Evolutionary conservation across 768 basidiomycete species (phyloP), one percentile per base, ranked within the genome.

Genomic region (Xerocomellus intermedius): DNA sequence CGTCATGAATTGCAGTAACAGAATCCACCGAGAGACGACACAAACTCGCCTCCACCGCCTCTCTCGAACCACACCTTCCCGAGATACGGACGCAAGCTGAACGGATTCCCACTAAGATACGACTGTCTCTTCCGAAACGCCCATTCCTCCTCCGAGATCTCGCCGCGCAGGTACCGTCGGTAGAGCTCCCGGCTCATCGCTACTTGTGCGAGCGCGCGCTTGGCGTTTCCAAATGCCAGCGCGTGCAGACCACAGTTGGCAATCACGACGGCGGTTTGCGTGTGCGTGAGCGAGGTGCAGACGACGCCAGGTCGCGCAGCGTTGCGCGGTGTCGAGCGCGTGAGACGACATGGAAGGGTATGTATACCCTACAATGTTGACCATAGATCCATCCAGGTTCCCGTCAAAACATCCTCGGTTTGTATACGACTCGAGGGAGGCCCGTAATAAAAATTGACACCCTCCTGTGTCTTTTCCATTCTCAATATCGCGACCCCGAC

Each of bases 101-200:
- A 55, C 10, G 82, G 82, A 2, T 81, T 82, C 5, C 69, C 73
- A 8, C 68, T 78, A 21, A 74, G 69, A 71, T 81, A 77, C 0
- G 81, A 80, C 55, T 84, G 75, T 47, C 64, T 72, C 52, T 72
- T 76, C 22, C 83, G 67, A 43, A 75, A 75, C 21, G 73, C 72
- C 84, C 84, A 85, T 63, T 85, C 83, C 4, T 73, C 74, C 39
- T 75, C 64, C 8, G 68, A 64, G 42, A 85, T 79, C 16, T 80
- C 71, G 1, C 82, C 82, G 5, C 71, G 72, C 13, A 79, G 59
- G 55, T 77, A 81, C 35, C 70, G 74, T 26, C 75, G 72, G 43
- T 78, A 77, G 13, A 85, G 73, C 8, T 83, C 59, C 1, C 83
- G 79, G 6, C 82, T 73, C 49, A 80, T 67, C 0, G 79, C 82